These are phyloP conservation scores for fission yeast (Schizosaccharomyces pombe) DNA, from an alignment of 805 yeast genomes.

Conservation along the genomic window DNA sequence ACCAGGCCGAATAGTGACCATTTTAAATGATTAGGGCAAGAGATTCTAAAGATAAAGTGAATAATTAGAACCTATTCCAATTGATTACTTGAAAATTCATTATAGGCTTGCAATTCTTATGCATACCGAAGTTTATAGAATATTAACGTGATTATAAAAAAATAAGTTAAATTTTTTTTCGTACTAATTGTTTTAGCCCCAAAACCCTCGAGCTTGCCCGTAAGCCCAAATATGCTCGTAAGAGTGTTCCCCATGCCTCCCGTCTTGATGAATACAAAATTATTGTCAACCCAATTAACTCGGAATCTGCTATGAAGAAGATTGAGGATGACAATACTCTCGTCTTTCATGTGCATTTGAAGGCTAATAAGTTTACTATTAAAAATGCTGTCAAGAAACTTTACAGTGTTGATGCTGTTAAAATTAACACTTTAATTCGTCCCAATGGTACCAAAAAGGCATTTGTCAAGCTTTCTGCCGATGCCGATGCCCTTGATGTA, in stretches of 20 bases:
- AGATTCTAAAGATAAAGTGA: no score
- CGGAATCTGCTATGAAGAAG: conserved; percentile 98
- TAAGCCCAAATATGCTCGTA: conserved; percentile 83
- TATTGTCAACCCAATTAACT: conserved; percentile 81
- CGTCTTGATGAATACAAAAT: conserved; percentile 91
- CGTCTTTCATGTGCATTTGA: conserved; percentile 92
- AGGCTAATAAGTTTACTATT: conserved; percentile 96
- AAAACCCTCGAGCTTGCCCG: conserved; percentile 87
- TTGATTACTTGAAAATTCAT: no score
- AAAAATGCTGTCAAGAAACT: conserved; percentile 94
- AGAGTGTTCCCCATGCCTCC: conserved; percentile 90
- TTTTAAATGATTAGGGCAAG: no score
- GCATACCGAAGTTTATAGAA: no score
- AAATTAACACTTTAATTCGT: conserved; percentile 91
- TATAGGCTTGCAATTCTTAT: no score
- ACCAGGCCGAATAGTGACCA: no score
- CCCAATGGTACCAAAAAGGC: conserved; percentile 99
- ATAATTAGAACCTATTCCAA: no score
- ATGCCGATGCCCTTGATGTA: conserved; percentile 96
- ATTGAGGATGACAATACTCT: conserved; percentile 98
- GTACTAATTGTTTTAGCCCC: conserved; percentile 40
- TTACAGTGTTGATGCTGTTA: conserved; percentile 81
- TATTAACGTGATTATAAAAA: no score
- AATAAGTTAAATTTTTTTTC: no score
- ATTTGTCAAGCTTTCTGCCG: conserved; percentile 95